Percentiles rank a stretch among this genome's conserved stretches.
phyloP scores from a whole-genome alignment of 2,329 filamentous ascomycete genomes.

The Exserohilum rostratum region DNA sequence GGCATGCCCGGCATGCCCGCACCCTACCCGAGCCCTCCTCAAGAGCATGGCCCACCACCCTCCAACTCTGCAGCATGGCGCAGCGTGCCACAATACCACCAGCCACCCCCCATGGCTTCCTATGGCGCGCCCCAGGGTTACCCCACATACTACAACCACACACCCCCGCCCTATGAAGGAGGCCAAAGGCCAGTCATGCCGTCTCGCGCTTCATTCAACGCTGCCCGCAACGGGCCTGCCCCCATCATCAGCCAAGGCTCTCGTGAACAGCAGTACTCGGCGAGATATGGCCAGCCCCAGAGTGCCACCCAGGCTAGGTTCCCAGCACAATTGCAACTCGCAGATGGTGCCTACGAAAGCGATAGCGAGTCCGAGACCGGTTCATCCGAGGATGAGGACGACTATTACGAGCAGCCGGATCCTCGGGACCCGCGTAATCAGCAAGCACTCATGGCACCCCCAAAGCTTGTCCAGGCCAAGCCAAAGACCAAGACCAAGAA shows the following conservation, averaged over 20 bases:
- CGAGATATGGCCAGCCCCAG: conserved; percentile 32
- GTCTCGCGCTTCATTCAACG: conserved; percentile 27
- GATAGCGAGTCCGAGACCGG: conserved; percentile 16
- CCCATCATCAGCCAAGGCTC: conserved; percentile 34
- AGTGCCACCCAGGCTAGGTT: conserved; percentile 14
- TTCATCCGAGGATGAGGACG: conserved; percentile 24
- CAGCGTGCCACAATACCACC: conserved; percentile 19
- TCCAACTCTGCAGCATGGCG: conserved; percentile 38
- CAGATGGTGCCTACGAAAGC: conserved; percentile 21
- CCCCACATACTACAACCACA: conserved; percentile 21
- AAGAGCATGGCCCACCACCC: conserved; percentile 41
- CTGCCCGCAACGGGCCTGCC: conserved; percentile 21
- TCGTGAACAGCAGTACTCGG: conserved; percentile 30
- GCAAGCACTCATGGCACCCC: conserved; percentile 36
- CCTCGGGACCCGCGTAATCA: conserved; percentile 9
- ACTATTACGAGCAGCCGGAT: conserved; percentile 20
- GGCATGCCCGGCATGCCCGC: conserved; percentile 34
- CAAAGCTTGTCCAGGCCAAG: conserved; percentile 19
- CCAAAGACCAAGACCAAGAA: conserved; percentile 11
- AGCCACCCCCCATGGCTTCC: conserved; percentile 21
- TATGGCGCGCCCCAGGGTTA: conserved; percentile 23
- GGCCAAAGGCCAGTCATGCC: conserved; percentile 29
- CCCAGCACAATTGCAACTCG: conserved; percentile 12
- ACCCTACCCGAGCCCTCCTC: conserved; percentile 30
- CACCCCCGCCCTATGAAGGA: conserved; percentile 29